Evolutionary conservation across 1,284 basidiomycete species (phyloP), one percentile per base, ranked within the genome.

Genomic region (Cryptococcus neoformans): DNA sequence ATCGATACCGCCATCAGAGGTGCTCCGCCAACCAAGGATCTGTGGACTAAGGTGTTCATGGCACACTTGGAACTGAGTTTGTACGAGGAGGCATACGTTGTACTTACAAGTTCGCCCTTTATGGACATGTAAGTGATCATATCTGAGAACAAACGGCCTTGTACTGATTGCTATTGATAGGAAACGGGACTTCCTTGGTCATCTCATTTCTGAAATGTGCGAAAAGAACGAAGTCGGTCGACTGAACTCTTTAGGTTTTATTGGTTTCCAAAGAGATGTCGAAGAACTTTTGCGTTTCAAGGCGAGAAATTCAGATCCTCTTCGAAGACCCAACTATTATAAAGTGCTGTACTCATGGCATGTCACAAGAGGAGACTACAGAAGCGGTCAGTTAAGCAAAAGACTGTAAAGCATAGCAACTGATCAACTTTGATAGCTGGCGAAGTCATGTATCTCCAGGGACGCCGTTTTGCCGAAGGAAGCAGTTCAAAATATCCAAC

Each of bases 341-440:
- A 84, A 86, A 65, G 90, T 99, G 57, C 79, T 99, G n/a, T 97
- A 98, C 79, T 88, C 92, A 49, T 99, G 93, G 90, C 88, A 92
- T 74, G 85, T 88, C 62, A 83, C 84, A 53, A 82, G 89, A 73
- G 89, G 89, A 38, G 91, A 96, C 72, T 92, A 92, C 78, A 84
- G 90, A 52, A 90, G 85, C 69, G 92, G 92, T 92, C 69, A 74
- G 84, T 79, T 39, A 9, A 10, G n/a, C 9, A 14, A 9, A 9
- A 17, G 21, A 10, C 34, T 28, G 44, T 39, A 17, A 16, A 11
- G 49, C 42, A n/a, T 39, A 12, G 65, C 58, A 56, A 63, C 61
- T 58, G 40, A 14, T 53, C 7, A 34, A 28, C 58, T 60, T 34
- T 9, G 14, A 57, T 52, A 94, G 92, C 92, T 54, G 89, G 89